Conservation (phyloP, 2,329 filamentous ascomycete genomes). For the Hymenoscyphus fructigenus region DNA sequence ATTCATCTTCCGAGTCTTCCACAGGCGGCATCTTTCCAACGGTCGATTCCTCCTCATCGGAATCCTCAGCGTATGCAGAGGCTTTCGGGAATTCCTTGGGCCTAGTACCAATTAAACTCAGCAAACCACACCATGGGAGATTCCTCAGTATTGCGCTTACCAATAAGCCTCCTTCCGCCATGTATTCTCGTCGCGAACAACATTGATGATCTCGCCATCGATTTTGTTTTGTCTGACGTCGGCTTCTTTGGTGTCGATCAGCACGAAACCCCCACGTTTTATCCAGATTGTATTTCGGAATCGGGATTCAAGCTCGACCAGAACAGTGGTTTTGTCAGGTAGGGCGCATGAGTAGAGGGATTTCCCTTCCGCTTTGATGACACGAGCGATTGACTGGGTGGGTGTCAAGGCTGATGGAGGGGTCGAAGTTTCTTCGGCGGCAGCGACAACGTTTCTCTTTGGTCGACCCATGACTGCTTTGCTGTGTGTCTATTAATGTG, state of each 20-base stretch:
- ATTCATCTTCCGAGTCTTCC: conserved; percentile 66
- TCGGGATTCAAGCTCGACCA: conserved; percentile 78
- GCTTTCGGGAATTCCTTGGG: conserved; percentile 75
- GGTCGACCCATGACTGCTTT: conserved; percentile 61
- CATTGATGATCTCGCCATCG: conserved; percentile 85
- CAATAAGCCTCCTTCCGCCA: conserved; percentile 92
- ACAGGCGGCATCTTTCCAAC: conserved; percentile 84
- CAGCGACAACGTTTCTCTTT: conserved; percentile 75
- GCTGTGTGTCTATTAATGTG: neutral
- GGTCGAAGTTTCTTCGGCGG: conserved; percentile 67
- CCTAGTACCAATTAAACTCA: conserved; percentile 47
- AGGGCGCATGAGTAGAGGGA: conserved; percentile 81
- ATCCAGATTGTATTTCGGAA: conserved; percentile 96
- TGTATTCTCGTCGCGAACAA: conserved; percentile 84
- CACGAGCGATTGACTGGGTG: conserved; percentile 70
- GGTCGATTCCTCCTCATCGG: conserved; percentile 74
- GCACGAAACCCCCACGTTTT: conserved; percentile 81
- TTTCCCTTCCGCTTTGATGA: conserved; percentile 83
- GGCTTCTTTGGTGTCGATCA: conserved; percentile 70
- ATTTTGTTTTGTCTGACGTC: conserved; percentile 73
- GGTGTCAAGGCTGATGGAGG: conserved; percentile 58
- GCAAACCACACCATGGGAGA: conserved; percentile 1
- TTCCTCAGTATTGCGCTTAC: conserved; percentile 44
- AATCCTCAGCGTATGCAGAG: conserved; percentile 57
- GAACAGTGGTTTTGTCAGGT: conserved; percentile 61